Evolutionary conservation across 1,139 yeast species (phyloP).

Genomic region (Fermentozyma sake): DNA sequence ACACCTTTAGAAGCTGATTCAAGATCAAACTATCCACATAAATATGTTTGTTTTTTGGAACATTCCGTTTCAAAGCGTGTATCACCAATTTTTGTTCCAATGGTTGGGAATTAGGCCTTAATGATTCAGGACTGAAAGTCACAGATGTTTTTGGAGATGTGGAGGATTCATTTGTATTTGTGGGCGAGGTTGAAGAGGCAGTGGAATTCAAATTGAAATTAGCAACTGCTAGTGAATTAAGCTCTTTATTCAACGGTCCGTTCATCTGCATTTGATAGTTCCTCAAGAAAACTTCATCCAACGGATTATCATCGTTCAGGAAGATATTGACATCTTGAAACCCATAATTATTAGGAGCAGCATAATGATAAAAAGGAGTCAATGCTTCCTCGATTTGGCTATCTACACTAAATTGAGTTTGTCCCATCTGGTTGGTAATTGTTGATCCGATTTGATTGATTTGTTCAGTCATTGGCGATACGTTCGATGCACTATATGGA

Average conservation of each 20-base stretch:
- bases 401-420: slow-evolving; percentile 1
- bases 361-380: slow-evolving; percentile 3
- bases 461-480: too few relatives aligned
- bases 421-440: slow-evolving; percentile 4
- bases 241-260: neutral
- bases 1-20: slow-evolving; percentile 15
- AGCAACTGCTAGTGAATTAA: slow-evolving; percentile 3
- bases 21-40: slow-evolving; percentile 24
- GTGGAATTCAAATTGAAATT: slow-evolving; percentile 16
- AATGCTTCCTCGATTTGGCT: slow-evolving; percentile 5
- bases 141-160: slow-evolving; percentile 18
- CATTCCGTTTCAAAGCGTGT: slow-evolving; percentile 19
- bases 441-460: slow-evolving; percentile 1
- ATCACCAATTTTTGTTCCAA: slow-evolving; percentile 13
- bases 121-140: slow-evolving; percentile 13
- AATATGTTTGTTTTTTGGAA: slow-evolving; percentile 22
- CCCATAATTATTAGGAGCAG: slow-evolving; percentile 12
- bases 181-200: slow-evolving; percentile 31
- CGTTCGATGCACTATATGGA: slow-evolving; percentile 6
- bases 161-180: slow-evolving; percentile 32
- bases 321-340: slow-evolving; percentile 33
- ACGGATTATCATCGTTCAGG: slow-evolving; percentile 34
- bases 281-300: slow-evolving; percentile 32
- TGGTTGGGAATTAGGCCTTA: slow-evolving; percentile 7
- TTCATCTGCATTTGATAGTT: slow-evolving; percentile 6